Conservation (phyloP, 2,329 filamentous ascomycete genomes). For the Colletotrichum siamense region DNA sequence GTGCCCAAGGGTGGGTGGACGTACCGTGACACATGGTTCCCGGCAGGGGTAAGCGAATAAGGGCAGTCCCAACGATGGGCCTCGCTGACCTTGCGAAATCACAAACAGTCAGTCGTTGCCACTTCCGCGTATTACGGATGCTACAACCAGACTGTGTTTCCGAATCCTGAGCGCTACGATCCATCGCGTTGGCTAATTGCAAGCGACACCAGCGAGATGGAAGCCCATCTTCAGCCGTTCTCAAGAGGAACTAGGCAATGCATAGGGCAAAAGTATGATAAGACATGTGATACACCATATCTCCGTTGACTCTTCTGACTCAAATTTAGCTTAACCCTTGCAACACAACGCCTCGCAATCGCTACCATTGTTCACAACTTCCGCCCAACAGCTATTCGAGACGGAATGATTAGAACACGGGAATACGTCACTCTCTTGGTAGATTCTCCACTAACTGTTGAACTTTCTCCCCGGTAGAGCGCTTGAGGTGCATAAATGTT, state of each 20-base stretch:
- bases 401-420: background rate
- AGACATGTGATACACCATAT: background rate
- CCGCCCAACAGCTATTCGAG: background rate
- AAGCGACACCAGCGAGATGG: background rate
- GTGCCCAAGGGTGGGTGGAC: conserved; percentile 1
- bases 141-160: background rate
- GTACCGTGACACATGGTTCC: background rate
- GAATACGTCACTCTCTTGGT: background rate
- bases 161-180: background rate
- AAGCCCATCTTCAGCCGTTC: conserved; percentile 5
- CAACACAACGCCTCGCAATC: background rate
- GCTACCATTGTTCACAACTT: background rate
- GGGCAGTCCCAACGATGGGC: background rate
- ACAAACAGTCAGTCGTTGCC: background rate
- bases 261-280: conserved; percentile 7
- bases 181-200: background rate
- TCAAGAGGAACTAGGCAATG: conserved; percentile 4
- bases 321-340: background rate
- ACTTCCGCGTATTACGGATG: background rate
- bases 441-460: background rate
- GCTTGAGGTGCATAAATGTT: background rate
- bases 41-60: background rate
- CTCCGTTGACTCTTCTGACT: background rate
- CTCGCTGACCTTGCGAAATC: background rate
- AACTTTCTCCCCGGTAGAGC: background rate